A percentile compares a stretch with the other conserved stretches of the same genome.
Evolutionary conservation across 108 stramenopile species (phyloP).

Genomic region (Fragilaria crotonensis): DNA sequence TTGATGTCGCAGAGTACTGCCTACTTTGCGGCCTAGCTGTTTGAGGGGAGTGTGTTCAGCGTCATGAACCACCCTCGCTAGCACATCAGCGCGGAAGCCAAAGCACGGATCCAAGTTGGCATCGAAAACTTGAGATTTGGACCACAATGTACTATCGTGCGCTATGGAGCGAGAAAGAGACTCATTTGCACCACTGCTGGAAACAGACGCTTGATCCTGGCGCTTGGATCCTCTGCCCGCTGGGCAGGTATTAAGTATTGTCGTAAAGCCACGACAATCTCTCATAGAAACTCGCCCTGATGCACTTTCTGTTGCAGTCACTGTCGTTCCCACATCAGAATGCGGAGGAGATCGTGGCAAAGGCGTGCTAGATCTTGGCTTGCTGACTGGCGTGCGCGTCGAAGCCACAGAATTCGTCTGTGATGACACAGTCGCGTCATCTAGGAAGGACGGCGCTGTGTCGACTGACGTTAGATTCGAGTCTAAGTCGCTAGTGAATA

Average conservation of each 20-base stretch:
- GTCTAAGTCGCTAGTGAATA: slow-evolving; percentile 10
- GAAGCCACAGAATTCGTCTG: not conserved
- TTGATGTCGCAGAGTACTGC: slow-evolving; percentile 17
- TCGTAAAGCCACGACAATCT: slow-evolving; percentile 2
- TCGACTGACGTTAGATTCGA: not conserved
- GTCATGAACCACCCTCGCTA: not conserved
- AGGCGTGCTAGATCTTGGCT: not conserved
- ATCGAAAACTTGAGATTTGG: slow-evolving; percentile 29
- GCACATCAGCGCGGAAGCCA: slow-evolving; percentile 25
- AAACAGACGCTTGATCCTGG: not conserved
- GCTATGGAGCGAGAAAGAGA: not conserved
- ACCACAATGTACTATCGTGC: too few relatives aligned
- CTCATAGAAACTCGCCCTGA: not conserved
- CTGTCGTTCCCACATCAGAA: not conserved
- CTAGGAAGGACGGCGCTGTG: not conserved
- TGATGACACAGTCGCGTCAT: not conserved
- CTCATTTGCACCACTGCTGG: not conserved
- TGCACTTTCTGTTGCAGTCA: not conserved
- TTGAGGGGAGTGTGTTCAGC: not conserved
- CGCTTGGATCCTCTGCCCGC: not conserved
- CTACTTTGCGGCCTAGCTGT: slow-evolving; percentile 9
- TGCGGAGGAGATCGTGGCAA: not conserved
- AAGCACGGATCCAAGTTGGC: slow-evolving; percentile 38
- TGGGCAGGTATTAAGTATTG: not conserved
- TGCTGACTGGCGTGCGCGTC: too few relatives aligned